phyloP scores from a whole-genome alignment of 805 yeast genomes.

The Metschnikowia peoriensis region DNA sequence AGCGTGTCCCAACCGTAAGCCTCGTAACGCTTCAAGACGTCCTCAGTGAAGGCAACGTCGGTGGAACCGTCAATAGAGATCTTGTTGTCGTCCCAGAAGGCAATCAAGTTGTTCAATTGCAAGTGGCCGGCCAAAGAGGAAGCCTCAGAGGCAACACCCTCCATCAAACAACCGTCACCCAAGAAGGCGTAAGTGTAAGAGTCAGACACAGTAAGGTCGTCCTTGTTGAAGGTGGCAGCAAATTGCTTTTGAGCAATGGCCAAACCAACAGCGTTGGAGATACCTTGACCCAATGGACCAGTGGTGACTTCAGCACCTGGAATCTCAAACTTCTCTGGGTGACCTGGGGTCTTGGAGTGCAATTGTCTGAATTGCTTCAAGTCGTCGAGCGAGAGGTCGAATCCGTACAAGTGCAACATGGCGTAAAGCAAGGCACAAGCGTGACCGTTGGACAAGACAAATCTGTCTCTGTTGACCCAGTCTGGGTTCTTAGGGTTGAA shows the following conservation, averaged over 20 bases:
- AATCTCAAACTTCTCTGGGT: constrained; percentile 81
- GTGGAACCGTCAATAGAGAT: constrained; percentile 96
- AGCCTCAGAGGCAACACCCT: constrained; percentile 96
- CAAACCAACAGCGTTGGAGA: constrained; percentile 91
- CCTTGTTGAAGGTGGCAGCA: constrained; percentile 93
- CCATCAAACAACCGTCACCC: constrained; percentile 98
- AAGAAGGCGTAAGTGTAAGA: constrained; percentile 74
- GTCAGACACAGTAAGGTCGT: constrained; percentile 69
- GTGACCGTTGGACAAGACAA: constrained; percentile 94
- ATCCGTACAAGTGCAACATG: constrained; percentile 82
- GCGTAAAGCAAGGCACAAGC: constrained; percentile 89
- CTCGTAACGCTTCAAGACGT: constrained; percentile 78
- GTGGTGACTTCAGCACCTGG: constrained; percentile 97
- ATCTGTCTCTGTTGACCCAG: constrained; percentile 95
- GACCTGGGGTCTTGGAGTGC: constrained; percentile 93
- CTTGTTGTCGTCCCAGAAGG: constrained; percentile 94
- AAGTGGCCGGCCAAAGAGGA: constrained; percentile 95
- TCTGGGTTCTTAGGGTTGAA: constrained; percentile 88
- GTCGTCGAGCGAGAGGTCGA: constrained; percentile 76
- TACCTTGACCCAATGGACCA: constrained; percentile 99
- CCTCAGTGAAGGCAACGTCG: constrained; percentile 87
- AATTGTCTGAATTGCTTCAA: constrained; percentile 87
- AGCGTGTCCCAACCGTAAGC: constrained; percentile 93
- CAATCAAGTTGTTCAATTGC: constrained; percentile 88
- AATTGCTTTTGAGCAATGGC: constrained; percentile 92